These are phyloP conservation scores for Boletus barrowsii DNA, from an alignment of 768 basidiomycete genomes.

Conservation along the genomic window DNA sequence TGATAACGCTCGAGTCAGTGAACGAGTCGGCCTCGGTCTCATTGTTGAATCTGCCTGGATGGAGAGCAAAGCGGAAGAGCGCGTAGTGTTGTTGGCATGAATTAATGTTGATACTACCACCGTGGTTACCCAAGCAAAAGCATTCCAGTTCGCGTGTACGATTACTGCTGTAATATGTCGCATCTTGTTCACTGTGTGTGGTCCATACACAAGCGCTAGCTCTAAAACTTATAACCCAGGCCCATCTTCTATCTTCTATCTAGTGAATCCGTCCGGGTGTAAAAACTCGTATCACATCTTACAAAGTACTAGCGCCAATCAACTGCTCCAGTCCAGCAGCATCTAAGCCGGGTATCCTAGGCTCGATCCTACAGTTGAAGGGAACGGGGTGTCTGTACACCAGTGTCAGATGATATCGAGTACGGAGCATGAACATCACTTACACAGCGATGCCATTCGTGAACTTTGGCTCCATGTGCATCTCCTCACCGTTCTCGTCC, in stretches of 20 bases:
- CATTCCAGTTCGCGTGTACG: no score
- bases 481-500: not conserved
- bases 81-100: slow-evolving; percentile 11
- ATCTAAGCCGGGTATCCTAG: not conserved
- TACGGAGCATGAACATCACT: not conserved
- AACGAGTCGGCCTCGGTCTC: slow-evolving; percentile 22
- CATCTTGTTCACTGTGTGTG: no score
- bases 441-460: not conserved
- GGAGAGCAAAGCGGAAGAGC: slow-evolving; percentile 1
- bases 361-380: not conserved
- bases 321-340: not conserved
- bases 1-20: slow-evolving; percentile 4
- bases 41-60: slow-evolving; percentile 20
- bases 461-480: not conserved
- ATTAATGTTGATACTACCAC: not conserved
- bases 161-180: no score
- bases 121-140: no score
- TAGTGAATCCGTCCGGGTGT: no score
- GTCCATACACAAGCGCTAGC: no score
- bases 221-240: no score
- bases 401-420: not conserved
- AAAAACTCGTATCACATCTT: no score
- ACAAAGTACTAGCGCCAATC: not conserved
- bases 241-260: no score
- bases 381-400: not conserved